Evolutionary conservation across 140 eudicot genomes (phyloP), one percentile per base, ranked within the genome.

Genomic region (Senecio squalidus): DNA sequence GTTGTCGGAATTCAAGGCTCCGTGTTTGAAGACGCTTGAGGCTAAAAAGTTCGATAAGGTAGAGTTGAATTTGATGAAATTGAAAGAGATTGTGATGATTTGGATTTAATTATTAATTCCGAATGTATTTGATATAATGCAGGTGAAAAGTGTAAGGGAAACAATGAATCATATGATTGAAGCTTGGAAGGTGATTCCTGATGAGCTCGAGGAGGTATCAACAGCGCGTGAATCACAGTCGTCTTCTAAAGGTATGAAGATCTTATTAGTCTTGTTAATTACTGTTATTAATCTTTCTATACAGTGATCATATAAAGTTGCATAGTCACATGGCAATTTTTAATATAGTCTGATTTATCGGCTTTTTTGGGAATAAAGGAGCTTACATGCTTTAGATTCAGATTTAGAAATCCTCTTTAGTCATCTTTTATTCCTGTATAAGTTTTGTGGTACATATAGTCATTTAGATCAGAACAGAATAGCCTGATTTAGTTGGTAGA

Each of bases 141-240:
- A 91, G 98, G 97, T 90, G 58, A 90, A 90, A 76, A 82, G 59
- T 11, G 90, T 80, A 15, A 85, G 97, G 74, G 97, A 90, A 60
- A 80, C 94, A 8, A 86, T 90, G 94, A 83, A 69, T 66, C 84
- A 80, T 72, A 76, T 80, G 97, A 74, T 90, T 30, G 94, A 90
- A 50, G 88, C 81, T 18, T 90, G 97, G 97, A 90, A 86, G 86
- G 82, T 63, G 17, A 74, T 90, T 69, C 94, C 97, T 10, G 94
- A 90, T 74, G 74, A 62, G 52, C 40, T 47, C 1, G 90, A 80
- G 60, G 89, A 80, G 65, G 89, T 64, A 6, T 74, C 79, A 16
- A 73, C 74, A 0, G 80, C 67, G 24, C 78, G 83, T 2, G 82
- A 80, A 66, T 80, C 88, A 4, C 81, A 66, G 29, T 64, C 84